Conservation (phyloP, 1,284 basidiomycete genomes). For the Cryptococcus sp. region DNA sequence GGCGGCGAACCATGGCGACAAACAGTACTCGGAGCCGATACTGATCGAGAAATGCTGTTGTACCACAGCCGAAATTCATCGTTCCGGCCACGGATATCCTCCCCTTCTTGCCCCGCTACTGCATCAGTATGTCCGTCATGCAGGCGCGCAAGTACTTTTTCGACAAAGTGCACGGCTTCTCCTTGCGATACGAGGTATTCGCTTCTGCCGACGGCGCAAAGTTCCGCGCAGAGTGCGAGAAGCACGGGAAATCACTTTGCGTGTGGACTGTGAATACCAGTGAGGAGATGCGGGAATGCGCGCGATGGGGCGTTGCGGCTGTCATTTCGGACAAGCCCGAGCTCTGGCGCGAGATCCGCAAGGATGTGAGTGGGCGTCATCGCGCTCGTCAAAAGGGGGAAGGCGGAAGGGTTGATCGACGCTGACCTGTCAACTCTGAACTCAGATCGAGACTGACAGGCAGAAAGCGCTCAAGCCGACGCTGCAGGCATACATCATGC, state of each 20-base stretch:
- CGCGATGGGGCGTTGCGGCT: constrained; percentile 84
- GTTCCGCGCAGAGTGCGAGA: constrained; percentile 77
- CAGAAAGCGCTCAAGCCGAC: constrained; percentile 35
- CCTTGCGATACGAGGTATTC: constrained; percentile 75
- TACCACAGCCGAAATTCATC: constrained; percentile 84
- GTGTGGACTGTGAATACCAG: constrained; percentile 96
- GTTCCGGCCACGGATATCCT: constrained; percentile 71
- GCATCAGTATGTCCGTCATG: constrained; percentile 69
- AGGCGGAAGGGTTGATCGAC: too few species aligned
- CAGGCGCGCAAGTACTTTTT: constrained; percentile 87
- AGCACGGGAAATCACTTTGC: constrained; percentile 80
- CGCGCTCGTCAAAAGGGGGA: not conserved
- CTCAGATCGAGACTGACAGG: constrained; percentile 33
- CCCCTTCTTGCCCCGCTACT: constrained; percentile 79
- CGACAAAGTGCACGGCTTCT: constrained; percentile 84
- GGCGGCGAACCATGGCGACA: too few species aligned
- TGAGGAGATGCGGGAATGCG: constrained; percentile 93
- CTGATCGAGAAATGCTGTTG: constrained; percentile 15
- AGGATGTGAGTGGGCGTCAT: constrained; percentile 30
- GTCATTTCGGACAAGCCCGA: constrained; percentile 77
- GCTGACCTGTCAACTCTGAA: not conserved
- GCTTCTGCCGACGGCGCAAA: constrained; percentile 67
- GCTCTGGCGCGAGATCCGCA: constrained; percentile 42
- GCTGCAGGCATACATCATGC: constrained; percentile 31
- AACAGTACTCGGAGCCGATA: not conserved